Percentiles rank a stretch among this genome's conserved stretches.
These are phyloP conservation scores for Globisporangium paroecandrum DNA, from an alignment of 352 stramenopile species.

Conservation along the genomic window DNA sequence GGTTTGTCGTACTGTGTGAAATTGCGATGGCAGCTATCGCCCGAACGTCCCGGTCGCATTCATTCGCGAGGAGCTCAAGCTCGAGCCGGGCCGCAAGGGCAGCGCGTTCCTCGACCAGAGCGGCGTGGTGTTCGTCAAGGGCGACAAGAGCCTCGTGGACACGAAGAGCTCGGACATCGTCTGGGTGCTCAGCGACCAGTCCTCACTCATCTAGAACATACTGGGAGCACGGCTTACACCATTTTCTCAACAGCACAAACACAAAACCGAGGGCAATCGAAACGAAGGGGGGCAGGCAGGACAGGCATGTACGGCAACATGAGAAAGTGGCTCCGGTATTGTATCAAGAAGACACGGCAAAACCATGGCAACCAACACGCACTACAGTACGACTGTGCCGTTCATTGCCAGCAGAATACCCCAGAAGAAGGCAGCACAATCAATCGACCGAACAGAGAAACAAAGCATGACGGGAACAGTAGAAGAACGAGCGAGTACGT, in stretches of 20 bases:
- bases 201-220: constrained; percentile 73
- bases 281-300: not conserved
- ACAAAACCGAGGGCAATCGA: not conserved
- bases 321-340: not conserved
- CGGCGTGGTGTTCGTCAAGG: constrained; percentile 64
- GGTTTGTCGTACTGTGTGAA: not conserved
- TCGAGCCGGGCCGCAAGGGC: constrained; percentile 57
- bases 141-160: constrained; percentile 62
- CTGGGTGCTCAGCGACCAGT: constrained; percentile 74
- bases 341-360: not conserved
- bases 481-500: not conserved
- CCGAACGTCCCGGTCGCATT: constrained; percentile 71
- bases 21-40: constrained; percentile 46
- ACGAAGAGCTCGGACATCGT: constrained; percentile 84
- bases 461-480: not conserved
- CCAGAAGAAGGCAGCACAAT: not conserved
- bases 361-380: not conserved
- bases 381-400: not conserved
- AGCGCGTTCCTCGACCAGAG: constrained; percentile 73
- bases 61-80: constrained; percentile 69
- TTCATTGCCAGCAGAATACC: not conserved
- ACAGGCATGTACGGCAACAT: too few relatives aligned
- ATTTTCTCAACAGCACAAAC: not conserved
- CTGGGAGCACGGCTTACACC: too few relatives aligned
- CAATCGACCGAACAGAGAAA: not conserved